Evolutionary conservation across 176 grass and related monocot genomes (phyloP).

Genomic region (barley (Hordeum vulgare)): DNA sequence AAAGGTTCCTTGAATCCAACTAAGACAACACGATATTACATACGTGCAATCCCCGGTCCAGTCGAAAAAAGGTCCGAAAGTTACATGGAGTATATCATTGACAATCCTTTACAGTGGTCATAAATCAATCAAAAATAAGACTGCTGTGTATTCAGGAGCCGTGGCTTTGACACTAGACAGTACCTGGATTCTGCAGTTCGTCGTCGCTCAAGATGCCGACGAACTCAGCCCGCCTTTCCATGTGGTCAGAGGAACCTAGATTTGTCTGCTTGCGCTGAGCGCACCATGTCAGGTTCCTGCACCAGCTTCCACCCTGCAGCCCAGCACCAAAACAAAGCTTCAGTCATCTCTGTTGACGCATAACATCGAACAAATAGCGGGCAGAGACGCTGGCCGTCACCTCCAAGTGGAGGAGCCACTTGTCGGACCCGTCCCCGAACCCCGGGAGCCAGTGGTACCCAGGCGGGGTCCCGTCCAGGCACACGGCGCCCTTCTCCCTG

Average conservation of each 20-base stretch:
- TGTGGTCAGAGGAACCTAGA: conserved; percentile 58
- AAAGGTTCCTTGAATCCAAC: background rate
- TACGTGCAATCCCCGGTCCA: background rate
- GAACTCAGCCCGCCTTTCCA: conserved; percentile 46
- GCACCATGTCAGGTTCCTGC: conserved; percentile 33
- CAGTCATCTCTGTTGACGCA: background rate
- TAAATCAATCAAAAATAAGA: background rate
- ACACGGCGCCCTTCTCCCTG: conserved; percentile 25
- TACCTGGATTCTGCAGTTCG: conserved; percentile 62
- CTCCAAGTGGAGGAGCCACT: conserved; percentile 65
- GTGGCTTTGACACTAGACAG: background rate
- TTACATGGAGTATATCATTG: background rate
- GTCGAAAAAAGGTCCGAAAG: background rate
- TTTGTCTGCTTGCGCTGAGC: conserved; percentile 31
- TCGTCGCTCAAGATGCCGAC: conserved; percentile 62
- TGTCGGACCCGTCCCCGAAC: conserved; percentile 48
- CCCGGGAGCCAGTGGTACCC: conserved; percentile 60
- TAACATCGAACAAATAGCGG: background rate
- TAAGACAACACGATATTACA: background rate
- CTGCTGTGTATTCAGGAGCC: background rate
- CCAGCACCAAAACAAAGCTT: background rate
- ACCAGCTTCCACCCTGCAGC: conserved; percentile 76
- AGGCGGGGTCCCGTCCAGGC: conserved; percentile 65
- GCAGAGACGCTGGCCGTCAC: background rate
- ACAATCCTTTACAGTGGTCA: background rate